Evolutionary conservation across 148 eudicot species (phyloP), one percentile per base, ranked within the genome.

Genomic region (Vaccinium macrocarpon): DNA sequence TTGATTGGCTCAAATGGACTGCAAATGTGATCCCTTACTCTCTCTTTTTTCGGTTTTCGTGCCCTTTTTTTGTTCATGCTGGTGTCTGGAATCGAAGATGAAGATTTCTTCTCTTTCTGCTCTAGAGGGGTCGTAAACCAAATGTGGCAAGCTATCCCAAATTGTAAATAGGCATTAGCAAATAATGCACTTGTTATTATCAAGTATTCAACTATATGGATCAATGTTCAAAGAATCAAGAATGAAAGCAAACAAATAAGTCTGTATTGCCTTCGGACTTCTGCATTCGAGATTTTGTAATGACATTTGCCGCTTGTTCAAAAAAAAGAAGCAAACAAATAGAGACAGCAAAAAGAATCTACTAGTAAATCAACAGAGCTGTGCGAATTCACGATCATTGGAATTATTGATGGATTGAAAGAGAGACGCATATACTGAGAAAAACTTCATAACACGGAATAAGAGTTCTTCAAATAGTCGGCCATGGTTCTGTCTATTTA

Each of bases 1-100:
- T 51, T 78, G 14, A 55, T 88, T 32, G 86, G 84, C 29, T 68
- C 86, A 9, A 35, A 19, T 25, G 87, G 82, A 0, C 29, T 88
- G 70, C 48, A 73, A 51, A 55, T 76, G 49, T 83, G 52, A 68
- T 68, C 59, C 59, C 5, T 49, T 25, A 3, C 16, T 15, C 38
- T 35, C 3, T 35, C n/a, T 23, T 72, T 53, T 19, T 18, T 6
- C 9, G 21, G 14, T 10, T 64, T 19, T 11, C 15, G 11, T 10
- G 13, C 32, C 10, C 2, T 14, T 32, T n/a, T 32, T 11, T 7
- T 1, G 16, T 83, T 5, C 25, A 27, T 71, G 18, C 4, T 71
- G 76, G 9, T 71, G 42, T 66, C 10, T 64, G 71, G 70, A 68
- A 70, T 29, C 42, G 23, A 62, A 21, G 25, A 21, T 42, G 15